Evolutionary conservation across 106 monocot genomes (phyloP), one percentile per base, ranked within the genome.

Genomic region (Xerophyta viscosa): DNA sequence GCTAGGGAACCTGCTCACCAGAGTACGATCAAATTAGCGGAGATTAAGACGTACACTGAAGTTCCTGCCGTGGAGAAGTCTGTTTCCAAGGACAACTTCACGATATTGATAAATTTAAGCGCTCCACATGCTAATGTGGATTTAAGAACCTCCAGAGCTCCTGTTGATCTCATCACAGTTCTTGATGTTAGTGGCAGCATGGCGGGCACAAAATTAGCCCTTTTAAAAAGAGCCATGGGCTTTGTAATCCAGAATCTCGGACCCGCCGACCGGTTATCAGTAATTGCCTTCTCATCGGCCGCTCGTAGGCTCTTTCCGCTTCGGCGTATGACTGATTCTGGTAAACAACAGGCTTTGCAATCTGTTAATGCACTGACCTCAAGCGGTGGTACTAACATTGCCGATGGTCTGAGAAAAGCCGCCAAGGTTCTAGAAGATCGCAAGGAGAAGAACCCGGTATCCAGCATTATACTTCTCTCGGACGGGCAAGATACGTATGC

Each of bases 151-250:
- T 60, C 60, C 17, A 80, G 84, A 23, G 88, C 81, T 18, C 78
- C 88, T 27, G 50, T 81, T 14, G 93, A 94, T 59, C 72, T 94
- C 9, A 80, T 94, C 15, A 78, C 93, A 2, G 88, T 88, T 9
- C 81, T 94, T 67, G 93, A 94, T 60, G 75, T 78, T 46, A 94
- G 93, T 59, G 93, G 84, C 27, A 94, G 93, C 57, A 94, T 94
- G 93, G 74, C 75, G 1, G 88, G 93, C n/a, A 88, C 88, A 30
- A 96, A 96, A 50, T 73, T 96, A 19, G 88, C 88, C 27, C 65
- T 96, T 15, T 50, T 76, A 41, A 94, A 94, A 62, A 63, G 78
- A 11, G 94, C 93, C 1, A 88, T 94, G 88, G 84, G 81, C 0
- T 94, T 94, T 60, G 93, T 94, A 6, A 78, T 94, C 26, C 88